Base-by-base conservation (phyloP, 805 yeast species). In the Kuraishia ogatae region DNA sequence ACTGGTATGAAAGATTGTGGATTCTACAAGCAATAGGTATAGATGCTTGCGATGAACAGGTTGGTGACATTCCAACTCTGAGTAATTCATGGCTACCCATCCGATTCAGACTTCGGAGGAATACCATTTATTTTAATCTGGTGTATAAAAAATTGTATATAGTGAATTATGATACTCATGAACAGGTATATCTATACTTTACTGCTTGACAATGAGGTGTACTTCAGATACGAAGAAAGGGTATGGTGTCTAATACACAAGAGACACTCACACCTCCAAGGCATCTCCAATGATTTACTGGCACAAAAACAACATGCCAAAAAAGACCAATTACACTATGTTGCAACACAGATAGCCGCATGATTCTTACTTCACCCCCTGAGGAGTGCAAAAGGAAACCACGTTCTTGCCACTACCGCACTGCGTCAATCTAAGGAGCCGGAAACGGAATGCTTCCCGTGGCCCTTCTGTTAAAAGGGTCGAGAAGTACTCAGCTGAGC, bases 391-490 rank as follows among this genome's bases (percentile, higher is more conserved):
- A 73, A 72, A 26, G 13, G 43, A 11, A 35, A 35, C 43, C 43
- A 35, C 59, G 62, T 26, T 51, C 65, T 64, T 66, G 60, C 65
- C 70, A 72, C 74, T 68, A 65, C 65, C 74, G 71, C 69, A 68
- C 63, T 58, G 64, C 61, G 58, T 72, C 64, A 65, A 70, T 83
- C 87, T 83, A 83, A 83, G 85, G 76, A 80, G 80, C 87, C 84
- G 82, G 79, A 82, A 83, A 83, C 88, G 88, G 80, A 83, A 83
- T 79, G 76, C 72, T 75, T 71, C 75, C 78, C 84, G 88, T 83
- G 83, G 72, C 88, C 77, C 71, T 76, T 77, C 83, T 83, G 89
- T 83, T 83, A 80, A 80, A 75, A 77, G 73, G 81, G 88, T 83
- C 89, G 84, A 75, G 70, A 74, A 73, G 71, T 78, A 79, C 84